Conservation (phyloP, 805 yeast genomes). For the Yarrowia divulgata region DNA sequence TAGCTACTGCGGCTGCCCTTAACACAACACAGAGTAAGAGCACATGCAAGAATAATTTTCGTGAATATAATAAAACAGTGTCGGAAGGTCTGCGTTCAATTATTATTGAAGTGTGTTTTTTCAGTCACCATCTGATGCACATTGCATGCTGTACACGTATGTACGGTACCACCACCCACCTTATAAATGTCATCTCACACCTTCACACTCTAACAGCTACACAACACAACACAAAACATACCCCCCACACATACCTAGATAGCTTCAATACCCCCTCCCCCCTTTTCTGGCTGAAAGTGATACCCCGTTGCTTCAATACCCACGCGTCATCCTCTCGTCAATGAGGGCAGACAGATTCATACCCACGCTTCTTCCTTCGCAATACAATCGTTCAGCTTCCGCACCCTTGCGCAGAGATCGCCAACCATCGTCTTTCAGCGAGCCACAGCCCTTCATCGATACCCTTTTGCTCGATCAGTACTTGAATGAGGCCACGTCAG, state of each 20-base stretch:
- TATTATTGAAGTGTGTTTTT: too few relatives aligned
- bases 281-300: conserved; percentile 9
- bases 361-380: conserved; percentile 29
- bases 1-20: too few relatives aligned
- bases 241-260: not conserved
- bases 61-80: too few relatives aligned
- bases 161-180: not conserved
- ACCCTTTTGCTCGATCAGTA: conserved; percentile 30
- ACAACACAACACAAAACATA: conserved; percentile 16
- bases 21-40: too few relatives aligned
- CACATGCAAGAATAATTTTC: too few relatives aligned
- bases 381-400: conserved; percentile 24
- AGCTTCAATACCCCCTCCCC: conserved; percentile 10
- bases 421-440: conserved; percentile 15
- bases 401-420: conserved; percentile 10
- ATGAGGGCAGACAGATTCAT: conserved; percentile 38
- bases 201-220: conserved; percentile 11
- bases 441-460: conserved; percentile 32
- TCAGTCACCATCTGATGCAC: not conserved
- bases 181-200: too few relatives aligned
- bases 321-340: not conserved
- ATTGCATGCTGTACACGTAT: not conserved
- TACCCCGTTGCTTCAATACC: conserved; percentile 11
- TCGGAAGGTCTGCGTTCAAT: too few relatives aligned
- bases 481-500: conserved; percentile 13